Evolutionary conservation across 148 eudicot genomes (phyloP).

Genomic region (Oxyria digyna): DNA sequence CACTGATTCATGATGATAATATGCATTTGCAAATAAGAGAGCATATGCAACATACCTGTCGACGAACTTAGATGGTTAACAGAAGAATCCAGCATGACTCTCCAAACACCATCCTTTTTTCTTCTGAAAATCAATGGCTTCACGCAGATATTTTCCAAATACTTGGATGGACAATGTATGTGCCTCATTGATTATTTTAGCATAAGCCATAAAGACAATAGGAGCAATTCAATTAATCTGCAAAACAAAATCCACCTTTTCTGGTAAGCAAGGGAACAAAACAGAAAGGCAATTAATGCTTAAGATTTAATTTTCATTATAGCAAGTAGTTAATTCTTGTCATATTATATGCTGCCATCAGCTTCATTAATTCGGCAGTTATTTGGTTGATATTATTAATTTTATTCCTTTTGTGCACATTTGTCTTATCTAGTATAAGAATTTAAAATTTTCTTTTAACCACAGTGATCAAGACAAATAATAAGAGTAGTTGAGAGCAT

Average conservation of each 20-base stretch:
- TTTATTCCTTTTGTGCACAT: not conserved
- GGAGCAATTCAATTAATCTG: constrained; percentile 2
- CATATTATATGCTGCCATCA: not conserved
- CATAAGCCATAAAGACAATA: not conserved
- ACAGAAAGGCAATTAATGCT: not conserved
- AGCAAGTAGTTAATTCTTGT: not conserved
- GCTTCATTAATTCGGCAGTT: not conserved
- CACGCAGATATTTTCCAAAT: not conserved
- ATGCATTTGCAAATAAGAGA: not conserved
- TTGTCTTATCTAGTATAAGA: not conserved
- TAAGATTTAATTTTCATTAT: not conserved
- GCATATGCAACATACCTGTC: no score
- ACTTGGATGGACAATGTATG: not conserved
- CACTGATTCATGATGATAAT: no score
- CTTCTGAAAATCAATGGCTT: not conserved
- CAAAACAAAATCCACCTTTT: not conserved
- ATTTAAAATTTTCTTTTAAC: not conserved
- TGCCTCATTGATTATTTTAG: not conserved
- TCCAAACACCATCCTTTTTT: no score
- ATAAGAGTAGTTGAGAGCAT: not conserved
- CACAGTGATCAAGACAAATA: not conserved
- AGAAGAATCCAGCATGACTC: no score
- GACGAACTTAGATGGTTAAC: no score
- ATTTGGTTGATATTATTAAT: not conserved
- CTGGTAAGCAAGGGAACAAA: not conserved